Evolutionary conservation across 2,329 filamentous ascomycete species (phyloP).

Genomic region (Aspergillus udagawae): DNA sequence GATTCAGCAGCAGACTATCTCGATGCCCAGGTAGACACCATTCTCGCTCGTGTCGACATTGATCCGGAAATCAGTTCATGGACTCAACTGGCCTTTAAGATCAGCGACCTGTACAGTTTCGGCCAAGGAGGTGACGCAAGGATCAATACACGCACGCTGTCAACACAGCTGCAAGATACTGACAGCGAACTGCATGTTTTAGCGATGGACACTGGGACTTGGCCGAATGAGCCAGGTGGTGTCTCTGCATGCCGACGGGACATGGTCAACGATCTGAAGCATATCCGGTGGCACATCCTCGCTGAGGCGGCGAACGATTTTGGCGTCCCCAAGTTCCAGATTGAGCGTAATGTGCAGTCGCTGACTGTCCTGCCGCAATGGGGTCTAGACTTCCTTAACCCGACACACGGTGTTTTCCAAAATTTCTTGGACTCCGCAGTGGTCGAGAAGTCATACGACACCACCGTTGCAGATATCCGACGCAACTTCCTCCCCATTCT

Average conservation of each 20-base stretch:
- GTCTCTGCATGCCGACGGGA: slow-evolving; percentile 55
- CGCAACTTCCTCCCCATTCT: slow-evolving; percentile 52
- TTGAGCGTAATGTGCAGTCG: slow-evolving; percentile 53
- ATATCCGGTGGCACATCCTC: slow-evolving; percentile 53
- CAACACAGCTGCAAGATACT: slow-evolving; percentile 46
- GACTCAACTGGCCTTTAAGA: slow-evolving; percentile 50
- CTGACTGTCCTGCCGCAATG: slow-evolving; percentile 53
- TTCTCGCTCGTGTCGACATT: slow-evolving; percentile 50
- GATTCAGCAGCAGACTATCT: slow-evolving; percentile 43
- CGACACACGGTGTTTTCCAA: slow-evolving; percentile 51
- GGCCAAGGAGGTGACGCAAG: slow-evolving; percentile 52
- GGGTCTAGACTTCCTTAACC: slow-evolving; percentile 52
- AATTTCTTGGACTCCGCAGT: slow-evolving; percentile 52
- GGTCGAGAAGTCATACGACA: slow-evolving; percentile 43
- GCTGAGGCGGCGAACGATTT: slow-evolving; percentile 55
- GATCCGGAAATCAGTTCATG: slow-evolving; percentile 51
- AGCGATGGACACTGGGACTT: slow-evolving; percentile 51
- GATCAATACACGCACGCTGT: slow-evolving; percentile 42
- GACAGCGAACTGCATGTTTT: slow-evolving; percentile 49
- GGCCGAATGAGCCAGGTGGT: slow-evolving; percentile 52
- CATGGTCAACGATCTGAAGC: slow-evolving; percentile 51
- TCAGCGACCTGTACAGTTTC: slow-evolving; percentile 51
- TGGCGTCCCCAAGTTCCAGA: slow-evolving; percentile 54
- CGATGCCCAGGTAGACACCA: slow-evolving; percentile 44
- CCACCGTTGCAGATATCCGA: slow-evolving; percentile 43